A percentile compares a stretch with the other conserved stretches of the same genome.
phyloP scores from a whole-genome alignment of 441 rosid species.

The Iberis amara region DNA sequence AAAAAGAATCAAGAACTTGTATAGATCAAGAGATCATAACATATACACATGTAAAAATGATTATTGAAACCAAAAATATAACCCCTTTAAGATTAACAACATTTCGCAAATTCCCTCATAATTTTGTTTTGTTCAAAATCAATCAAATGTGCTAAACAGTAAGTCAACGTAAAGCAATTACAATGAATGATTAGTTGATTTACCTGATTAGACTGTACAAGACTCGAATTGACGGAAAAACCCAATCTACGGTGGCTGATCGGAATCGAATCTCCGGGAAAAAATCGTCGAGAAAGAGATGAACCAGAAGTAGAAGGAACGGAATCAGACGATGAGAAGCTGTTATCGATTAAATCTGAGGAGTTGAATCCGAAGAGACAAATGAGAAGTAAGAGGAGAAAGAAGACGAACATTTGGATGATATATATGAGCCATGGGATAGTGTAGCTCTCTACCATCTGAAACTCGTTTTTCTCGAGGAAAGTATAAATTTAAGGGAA shows the following conservation, averaged over 20 bases:
- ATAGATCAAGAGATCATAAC: too few species aligned
- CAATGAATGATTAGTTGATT: background rate
- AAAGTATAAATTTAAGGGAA: background rate
- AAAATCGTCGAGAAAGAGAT: conserved; percentile 19
- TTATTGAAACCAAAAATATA: too few species aligned
- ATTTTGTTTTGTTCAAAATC: too few species aligned
- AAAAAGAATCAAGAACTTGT: too few species aligned
- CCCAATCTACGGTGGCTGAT: conserved; percentile 27
- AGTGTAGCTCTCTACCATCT: conserved; percentile 23
- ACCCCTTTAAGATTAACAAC: too few species aligned
- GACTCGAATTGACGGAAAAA: conserved; percentile 27
- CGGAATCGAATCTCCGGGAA: conserved; percentile 23
- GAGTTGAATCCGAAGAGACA: conserved; percentile 22
- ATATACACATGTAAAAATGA: too few species aligned
- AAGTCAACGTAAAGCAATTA: conserved; percentile 19
- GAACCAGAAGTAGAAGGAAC: conserved; percentile 25
- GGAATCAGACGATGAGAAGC: conserved; percentile 15
- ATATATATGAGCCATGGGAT: conserved; percentile 32
- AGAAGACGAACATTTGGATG: conserved; percentile 33
- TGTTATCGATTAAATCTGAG: conserved; percentile 1
- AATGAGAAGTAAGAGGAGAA: conserved; percentile 30
- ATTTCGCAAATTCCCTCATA: background rate
- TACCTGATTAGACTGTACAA: conserved; percentile 30
- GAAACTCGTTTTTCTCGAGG: conserved; percentile 13
- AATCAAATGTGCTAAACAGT: background rate